Evolutionary conservation across 148 eudicot species (phyloP).

Genomic region (Pharnaceum exiguum): DNA sequence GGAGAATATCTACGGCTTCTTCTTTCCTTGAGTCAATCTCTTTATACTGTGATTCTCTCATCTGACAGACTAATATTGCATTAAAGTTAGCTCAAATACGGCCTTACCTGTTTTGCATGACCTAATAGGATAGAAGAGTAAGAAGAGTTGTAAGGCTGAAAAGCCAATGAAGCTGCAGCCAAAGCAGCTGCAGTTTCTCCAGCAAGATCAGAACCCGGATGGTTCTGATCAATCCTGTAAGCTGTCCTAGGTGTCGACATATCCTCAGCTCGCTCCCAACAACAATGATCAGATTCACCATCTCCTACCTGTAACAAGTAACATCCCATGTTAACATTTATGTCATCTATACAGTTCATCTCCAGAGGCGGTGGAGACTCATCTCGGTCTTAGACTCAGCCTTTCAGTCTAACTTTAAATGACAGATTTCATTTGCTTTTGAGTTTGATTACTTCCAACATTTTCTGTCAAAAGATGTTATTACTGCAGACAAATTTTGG

Average conservation of each 20-base stretch:
- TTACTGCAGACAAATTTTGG: too few relatives aligned
- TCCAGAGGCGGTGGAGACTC: too few relatives aligned
- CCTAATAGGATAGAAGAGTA: constrained; percentile 54
- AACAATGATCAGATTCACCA: constrained; percentile 70
- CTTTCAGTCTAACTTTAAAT: background rate
- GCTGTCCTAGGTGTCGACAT: constrained; percentile 75
- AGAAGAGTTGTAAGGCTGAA: constrained; percentile 61
- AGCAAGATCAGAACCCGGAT: constrained; percentile 85
- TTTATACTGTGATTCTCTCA: too few relatives aligned
- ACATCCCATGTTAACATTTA: constrained; percentile 13
- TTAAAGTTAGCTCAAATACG: too few relatives aligned
- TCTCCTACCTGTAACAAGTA: constrained; percentile 75
- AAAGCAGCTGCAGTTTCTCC: constrained; percentile 93
- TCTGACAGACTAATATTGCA: background rate
- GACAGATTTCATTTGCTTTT: too few relatives aligned
- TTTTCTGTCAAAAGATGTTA: too few relatives aligned
- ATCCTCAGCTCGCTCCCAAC: constrained; percentile 92
- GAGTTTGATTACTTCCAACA: too few relatives aligned
- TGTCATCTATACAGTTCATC: background rate
- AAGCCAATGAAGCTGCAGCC: constrained; percentile 82
- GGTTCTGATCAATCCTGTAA: constrained; percentile 39
- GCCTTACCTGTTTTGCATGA: constrained; percentile 85
- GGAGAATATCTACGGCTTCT: background rate
- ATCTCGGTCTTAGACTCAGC: background rate
- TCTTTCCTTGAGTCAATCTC: background rate